A percentile compares a stretch with the other conserved stretches of the same genome.
These are phyloP conservation scores for Heliocybe sulcata DNA, from an alignment of 1,284 basidiomycete genomes.

Conservation along the genomic window DNA sequence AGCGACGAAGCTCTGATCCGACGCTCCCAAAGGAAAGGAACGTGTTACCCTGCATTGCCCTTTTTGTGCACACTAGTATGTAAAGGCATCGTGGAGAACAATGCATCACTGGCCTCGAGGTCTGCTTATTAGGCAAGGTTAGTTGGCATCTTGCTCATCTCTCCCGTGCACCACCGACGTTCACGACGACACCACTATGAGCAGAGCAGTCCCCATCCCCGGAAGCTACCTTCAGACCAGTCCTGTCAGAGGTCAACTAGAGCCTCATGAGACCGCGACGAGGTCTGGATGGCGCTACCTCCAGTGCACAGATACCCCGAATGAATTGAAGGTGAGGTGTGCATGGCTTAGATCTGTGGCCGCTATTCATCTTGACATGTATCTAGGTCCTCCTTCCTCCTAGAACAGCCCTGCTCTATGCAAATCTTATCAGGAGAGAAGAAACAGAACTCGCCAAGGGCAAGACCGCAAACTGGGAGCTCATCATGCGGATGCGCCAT, in stretches of 20 bases:
- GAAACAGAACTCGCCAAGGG: slow-evolving; percentile 50
- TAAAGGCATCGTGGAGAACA: not conserved
- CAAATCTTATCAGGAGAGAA: slow-evolving; percentile 56
- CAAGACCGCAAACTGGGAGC: slow-evolving; percentile 48
- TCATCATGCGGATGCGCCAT: slow-evolving; percentile 62
- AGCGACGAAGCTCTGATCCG: not conserved
- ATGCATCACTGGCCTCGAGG: not conserved
- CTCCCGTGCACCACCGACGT: not conserved
- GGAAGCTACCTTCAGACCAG: slow-evolving; percentile 51
- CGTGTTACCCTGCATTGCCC: not conserved
- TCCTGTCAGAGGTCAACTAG: slow-evolving; percentile 66
- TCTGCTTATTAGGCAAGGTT: not conserved
- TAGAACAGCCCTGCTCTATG: slow-evolving; percentile 61
- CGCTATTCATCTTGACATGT: not conserved
- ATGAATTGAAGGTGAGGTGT: slow-evolving; percentile 55
- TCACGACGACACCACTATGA: not conserved
- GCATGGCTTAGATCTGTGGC: not conserved
- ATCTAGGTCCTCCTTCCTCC: slow-evolving; percentile 60
- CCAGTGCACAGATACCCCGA: slow-evolving; percentile 66
- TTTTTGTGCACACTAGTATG: not conserved
- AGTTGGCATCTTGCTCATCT: not conserved
- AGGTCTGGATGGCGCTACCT: slow-evolving; percentile 59
- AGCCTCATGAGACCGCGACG: slow-evolving; percentile 47
- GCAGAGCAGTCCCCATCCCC: slow-evolving; percentile 13
- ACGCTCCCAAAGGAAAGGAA: not conserved